phyloP scores from a whole-genome alignment of 371 early-diverging fungal species.

The Mortierella sp. region DNA sequence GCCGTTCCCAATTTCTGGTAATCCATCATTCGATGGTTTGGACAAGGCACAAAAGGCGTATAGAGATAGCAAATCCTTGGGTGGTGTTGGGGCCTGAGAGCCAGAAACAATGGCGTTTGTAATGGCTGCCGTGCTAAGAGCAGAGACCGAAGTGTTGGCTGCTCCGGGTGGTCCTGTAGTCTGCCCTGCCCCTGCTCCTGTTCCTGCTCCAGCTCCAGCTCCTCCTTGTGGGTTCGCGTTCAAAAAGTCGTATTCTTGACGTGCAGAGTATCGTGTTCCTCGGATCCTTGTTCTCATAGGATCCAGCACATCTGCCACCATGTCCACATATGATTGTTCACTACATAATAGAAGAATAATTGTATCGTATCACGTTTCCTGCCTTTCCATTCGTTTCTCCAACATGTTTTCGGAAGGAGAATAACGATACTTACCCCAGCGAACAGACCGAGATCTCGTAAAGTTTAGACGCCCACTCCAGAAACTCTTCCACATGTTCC shows the following conservation, averaged over 20 bases:
- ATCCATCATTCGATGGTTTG: constrained; percentile 38
- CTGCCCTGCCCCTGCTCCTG: constrained; percentile 2
- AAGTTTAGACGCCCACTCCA: constrained; percentile 77
- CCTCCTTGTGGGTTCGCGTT: constrained; percentile 27
- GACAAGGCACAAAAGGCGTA: constrained; percentile 72
- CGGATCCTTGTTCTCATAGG: constrained; percentile 68
- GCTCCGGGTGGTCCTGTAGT: constrained; percentile 8
- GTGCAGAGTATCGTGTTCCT: constrained; percentile 77
- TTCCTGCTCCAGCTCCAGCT: no score
- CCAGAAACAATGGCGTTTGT: not conserved
- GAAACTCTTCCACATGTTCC: constrained; percentile 77
- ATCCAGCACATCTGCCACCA: constrained; percentile 76
- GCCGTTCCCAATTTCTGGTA: constrained; percentile 59
- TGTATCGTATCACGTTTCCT: no score
- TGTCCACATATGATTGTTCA: constrained; percentile 82
- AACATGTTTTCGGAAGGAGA: no score
- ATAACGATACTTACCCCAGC: constrained; percentile 71
- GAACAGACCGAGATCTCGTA: constrained; percentile 85
- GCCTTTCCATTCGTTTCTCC: no score
- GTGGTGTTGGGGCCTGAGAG: constrained; percentile 54
- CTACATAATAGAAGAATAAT: constrained; percentile 31
- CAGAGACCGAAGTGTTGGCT: not conserved
- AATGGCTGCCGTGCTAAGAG: not conserved
- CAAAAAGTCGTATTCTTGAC: constrained; percentile 76
- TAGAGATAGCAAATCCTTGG: constrained; percentile 77